Evolutionary conservation across 441 rosid species (phyloP), one percentile per base, ranked within the genome.

Genomic region (Erodium chrysanthum): DNA sequence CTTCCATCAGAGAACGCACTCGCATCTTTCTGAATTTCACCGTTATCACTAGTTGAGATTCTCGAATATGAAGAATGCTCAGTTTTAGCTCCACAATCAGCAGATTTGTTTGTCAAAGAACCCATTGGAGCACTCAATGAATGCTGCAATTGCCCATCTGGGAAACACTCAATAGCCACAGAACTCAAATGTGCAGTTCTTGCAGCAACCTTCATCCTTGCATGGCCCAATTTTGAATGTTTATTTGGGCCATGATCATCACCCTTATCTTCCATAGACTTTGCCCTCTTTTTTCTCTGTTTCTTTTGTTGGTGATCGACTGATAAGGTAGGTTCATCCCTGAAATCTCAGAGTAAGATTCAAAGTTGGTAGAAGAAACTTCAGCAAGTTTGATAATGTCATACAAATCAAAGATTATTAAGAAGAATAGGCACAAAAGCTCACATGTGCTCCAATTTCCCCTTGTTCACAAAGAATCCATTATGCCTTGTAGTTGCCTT

Each of bases 401-500:
- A 17, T 60, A 67, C 40, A 46, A 35, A 14, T 35, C 14, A 37
- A 66, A 54, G 37, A 27, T 58, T 56, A 56, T 18, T 7, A 29
- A 62, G 33, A 56, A 58, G 46, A 66, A 58, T 3, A 61, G 31
- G 17, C 29, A 35, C 21, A 71, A 1, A 31, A 62, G n/a, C 80
- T 79, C 66, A 79, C 83, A 22, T 42, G 27, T 48, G 63, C 68
- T 76, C 76, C 68, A 67, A 52, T 65, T 71, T 76, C 18, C 73
- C 80, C 12, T 56, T 69, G 40, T 77, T 74, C 54, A 74, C 66
- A 64, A 65, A 65, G 48, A 74, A 71, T 5, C 75, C 71, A 35
- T 76, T 62, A 7, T 65, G 66, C 37, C 71, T 70, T 64, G 56
- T 50, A 25, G 65, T 33, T 70, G 71, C 25, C 52, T 69, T 72